phyloP scores from a whole-genome alignment of 2,329 filamentous ascomycete species.

The Orbilia oligospora region DNA sequence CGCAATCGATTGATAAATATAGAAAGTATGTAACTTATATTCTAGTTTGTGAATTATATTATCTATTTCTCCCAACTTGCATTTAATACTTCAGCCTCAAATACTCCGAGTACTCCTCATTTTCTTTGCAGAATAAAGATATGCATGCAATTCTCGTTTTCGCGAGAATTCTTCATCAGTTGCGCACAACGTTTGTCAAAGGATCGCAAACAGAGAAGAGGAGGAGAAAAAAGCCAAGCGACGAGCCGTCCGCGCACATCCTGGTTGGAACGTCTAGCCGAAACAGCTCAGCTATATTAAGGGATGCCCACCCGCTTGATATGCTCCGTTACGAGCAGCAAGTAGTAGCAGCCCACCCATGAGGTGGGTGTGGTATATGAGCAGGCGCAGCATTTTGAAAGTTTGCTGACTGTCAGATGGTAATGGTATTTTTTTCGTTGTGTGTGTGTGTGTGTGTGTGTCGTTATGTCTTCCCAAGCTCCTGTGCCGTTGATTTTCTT shows the following conservation, averaged over 20 bases:
- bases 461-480: slow-evolving; percentile 14
- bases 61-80: neutral
- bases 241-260: slow-evolving; percentile 31
- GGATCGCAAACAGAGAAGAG: neutral
- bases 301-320: slow-evolving; percentile 43
- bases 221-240: slow-evolving; percentile 25
- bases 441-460: no score
- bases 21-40: no score
- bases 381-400: slow-evolving; percentile 17
- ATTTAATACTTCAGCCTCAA: slow-evolving; percentile 4
- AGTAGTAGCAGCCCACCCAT: neutral
- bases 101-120: no score
- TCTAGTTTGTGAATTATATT: no score
- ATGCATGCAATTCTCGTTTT: neutral
- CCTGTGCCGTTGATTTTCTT: slow-evolving; percentile 18
- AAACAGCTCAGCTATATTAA: slow-evolving; percentile 57
- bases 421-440: neutral
- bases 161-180: neutral
- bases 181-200: slow-evolving; percentile 10
- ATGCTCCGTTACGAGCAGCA: slow-evolving; percentile 26
- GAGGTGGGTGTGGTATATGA: slow-evolving; percentile 1
- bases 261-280: slow-evolving; percentile 49
- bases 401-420: slow-evolving; percentile 27
- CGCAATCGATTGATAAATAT: neutral
- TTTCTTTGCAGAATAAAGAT: no score